Base-by-base conservation (phyloP, 495 filamentous ascomycete species). In the Viridothelium virens region DNA sequence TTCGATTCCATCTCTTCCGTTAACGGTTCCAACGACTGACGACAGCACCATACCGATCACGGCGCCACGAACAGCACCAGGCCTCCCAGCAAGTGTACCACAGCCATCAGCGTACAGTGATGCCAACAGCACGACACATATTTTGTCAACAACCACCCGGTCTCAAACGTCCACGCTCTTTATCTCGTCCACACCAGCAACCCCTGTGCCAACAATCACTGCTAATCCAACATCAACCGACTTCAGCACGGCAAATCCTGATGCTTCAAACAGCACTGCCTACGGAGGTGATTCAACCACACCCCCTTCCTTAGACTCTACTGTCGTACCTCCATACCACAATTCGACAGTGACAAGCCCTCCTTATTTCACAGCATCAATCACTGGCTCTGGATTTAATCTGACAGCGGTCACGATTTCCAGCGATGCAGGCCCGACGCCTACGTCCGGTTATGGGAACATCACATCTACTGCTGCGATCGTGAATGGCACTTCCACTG, bases 51-150 rank as follows among this genome's bases (percentile, higher is more conserved):
- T 9, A 33, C 5, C 31, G 25, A 36, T 3, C 53, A 34, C 53
- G 5, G 10, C 7, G 1, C 53, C 53, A 9, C 25, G 6, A 7
- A 59, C 53, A 59, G 53, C 53, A 59, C 53, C 53, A 59, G 53
- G 53, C 14, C 31, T 36, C 7, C 53, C 53, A 66, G 82, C 48
- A 81, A 85, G 69, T 83, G 81, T 44, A 67, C 76, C 37, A 83
- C 81, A 37, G 84, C 81, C 38, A 80, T 89, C 65, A 71, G 77
- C 6, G 77, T 59, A 18, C 25, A 59, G 25, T 7, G 31, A 10
- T 36, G 31, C 31, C 18, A 59, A 59, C 4, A 59, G 53, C 53
- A 59, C 53, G 11, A 59, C 53, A 33, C 18, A 59, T 59, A 14
- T 59, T 36, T 2, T n/a, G 9, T 59, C 53, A 36, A 59, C 53